Evolutionary conservation across 2,329 filamentous ascomycete species (phyloP).

Genomic region (Colletotrichum somersetense): DNA sequence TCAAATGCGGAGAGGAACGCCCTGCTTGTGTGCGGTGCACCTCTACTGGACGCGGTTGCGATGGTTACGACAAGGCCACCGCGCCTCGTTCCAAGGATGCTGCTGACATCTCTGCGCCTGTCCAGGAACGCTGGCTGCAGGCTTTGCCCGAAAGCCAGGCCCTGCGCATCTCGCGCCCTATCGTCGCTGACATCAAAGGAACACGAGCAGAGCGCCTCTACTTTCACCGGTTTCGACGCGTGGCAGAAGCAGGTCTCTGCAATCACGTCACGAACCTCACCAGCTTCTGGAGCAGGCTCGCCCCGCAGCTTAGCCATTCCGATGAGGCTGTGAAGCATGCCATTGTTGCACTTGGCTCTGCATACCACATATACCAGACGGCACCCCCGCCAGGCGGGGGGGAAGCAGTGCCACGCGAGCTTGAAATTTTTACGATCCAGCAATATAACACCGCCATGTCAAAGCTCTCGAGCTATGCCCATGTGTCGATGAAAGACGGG

Average conservation of each 20-base stretch:
- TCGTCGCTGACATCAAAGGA: slow-evolving; percentile 53
- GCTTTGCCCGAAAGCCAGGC: slow-evolving; percentile 9
- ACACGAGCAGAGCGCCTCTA: slow-evolving; percentile 51
- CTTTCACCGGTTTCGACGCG: slow-evolving; percentile 52
- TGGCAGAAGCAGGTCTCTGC: slow-evolving; percentile 48
- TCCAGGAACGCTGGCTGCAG: slow-evolving; percentile 14
- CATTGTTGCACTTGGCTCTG: slow-evolving; percentile 51
- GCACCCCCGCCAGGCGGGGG: slow-evolving; percentile 30
- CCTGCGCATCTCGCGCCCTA: slow-evolving; percentile 46
- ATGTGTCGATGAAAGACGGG: slow-evolving; percentile 44
- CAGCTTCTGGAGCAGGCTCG: slow-evolving; percentile 49
- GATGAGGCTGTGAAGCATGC: slow-evolving; percentile 51
- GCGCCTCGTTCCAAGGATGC: slow-evolving; percentile 12
- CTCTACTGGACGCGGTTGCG: slow-evolving; percentile 51
- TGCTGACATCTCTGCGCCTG: background rate
- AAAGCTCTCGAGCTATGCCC: slow-evolving; percentile 39
- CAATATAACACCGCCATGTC: slow-evolving; percentile 55
- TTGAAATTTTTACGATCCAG: slow-evolving; percentile 54
- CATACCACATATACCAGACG: slow-evolving; percentile 47
- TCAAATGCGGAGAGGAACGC: slow-evolving; percentile 54
- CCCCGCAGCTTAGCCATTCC: slow-evolving; percentile 48
- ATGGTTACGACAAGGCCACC: slow-evolving; percentile 50
- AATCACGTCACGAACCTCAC: slow-evolving; percentile 48
- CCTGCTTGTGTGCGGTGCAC: slow-evolving; percentile 52
- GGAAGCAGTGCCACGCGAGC: slow-evolving; percentile 44